Evolutionary conservation across 2,329 filamentous ascomycete species (phyloP).

Genomic region (Chaetomiaceae sp.): DNA sequence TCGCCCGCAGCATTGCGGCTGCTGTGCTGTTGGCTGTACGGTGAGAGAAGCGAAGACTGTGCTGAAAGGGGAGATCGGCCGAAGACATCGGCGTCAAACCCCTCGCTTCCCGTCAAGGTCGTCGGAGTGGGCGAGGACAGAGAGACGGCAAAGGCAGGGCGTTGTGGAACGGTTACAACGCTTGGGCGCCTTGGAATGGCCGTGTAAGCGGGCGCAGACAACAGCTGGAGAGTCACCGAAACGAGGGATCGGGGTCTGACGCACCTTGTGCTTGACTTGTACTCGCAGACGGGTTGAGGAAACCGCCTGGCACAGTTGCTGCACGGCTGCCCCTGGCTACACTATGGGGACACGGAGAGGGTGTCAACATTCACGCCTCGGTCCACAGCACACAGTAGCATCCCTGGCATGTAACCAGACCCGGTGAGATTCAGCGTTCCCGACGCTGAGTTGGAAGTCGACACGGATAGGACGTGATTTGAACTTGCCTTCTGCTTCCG

Average conservation of each 20-base stretch:
- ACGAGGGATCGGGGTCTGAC: background rate
- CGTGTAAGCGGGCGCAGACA: no score
- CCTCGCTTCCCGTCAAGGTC: background rate
- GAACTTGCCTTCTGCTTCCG: conserved; percentile 44
- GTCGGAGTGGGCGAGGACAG: conserved; percentile 15
- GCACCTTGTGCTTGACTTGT: conserved; percentile 28
- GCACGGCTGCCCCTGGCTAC: conserved; percentile 49
- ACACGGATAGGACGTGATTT: no score
- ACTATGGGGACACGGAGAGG: conserved; percentile 31
- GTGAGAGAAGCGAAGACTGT: conserved; percentile 8
- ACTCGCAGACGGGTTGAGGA: conserved; percentile 46
- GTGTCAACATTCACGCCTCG: conserved; percentile 1
- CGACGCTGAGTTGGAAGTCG: no score
- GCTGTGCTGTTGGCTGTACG: conserved; percentile 13
- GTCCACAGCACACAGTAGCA: background rate
- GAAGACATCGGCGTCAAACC: conserved; percentile 15
- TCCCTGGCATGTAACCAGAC: no score
- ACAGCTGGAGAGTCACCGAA: no score
- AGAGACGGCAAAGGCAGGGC: conserved; percentile 24
- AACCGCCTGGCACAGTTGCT: conserved; percentile 48
- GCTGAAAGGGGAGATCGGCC: conserved; percentile 7
- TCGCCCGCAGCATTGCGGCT: conserved; percentile 8
- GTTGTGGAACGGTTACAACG: conserved; percentile 14
- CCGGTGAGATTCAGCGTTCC: no score
- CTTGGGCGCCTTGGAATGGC: conserved; percentile 19